Conservation (phyloP, 1,139 yeast species). For the Hyphopichia fennica region DNA sequence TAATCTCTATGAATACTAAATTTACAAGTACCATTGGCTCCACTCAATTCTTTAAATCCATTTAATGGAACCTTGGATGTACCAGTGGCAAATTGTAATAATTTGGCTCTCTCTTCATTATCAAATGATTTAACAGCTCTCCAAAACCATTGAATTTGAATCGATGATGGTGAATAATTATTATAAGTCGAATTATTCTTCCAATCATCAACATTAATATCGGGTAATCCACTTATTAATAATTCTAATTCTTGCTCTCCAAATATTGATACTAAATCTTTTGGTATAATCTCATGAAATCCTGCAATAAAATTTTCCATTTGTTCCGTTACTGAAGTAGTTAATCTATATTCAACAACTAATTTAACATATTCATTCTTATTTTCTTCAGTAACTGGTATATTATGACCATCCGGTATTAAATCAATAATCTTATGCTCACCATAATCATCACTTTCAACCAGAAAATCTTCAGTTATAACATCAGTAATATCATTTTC, state of each 20-base stretch:
- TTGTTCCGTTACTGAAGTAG: constrained; percentile 83
- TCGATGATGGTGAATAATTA: constrained; percentile 81
- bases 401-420: constrained; percentile 77
- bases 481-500: constrained; percentile 96
- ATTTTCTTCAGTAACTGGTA: constrained; percentile 87
- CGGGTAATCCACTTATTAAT: constrained; percentile 91
- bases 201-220: constrained; percentile 96
- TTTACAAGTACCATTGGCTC: constrained; percentile 83
- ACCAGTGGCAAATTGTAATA: constrained; percentile 95
- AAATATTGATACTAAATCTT: constrained; percentile 80
- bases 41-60: constrained; percentile 89
- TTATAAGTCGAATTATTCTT: constrained; percentile 78
- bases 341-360: constrained; percentile 84
- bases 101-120: constrained; percentile 88
- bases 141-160: constrained; percentile 98
- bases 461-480: constrained; percentile 92
- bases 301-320: constrained; percentile 84
- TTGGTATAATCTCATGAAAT: constrained; percentile 90
- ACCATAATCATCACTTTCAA: constrained; percentile 93
- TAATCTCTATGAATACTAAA: constrained; percentile 91
- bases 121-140: constrained; percentile 95
- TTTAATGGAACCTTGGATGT: constrained; percentile 94
- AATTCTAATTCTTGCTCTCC: constrained; percentile 96
- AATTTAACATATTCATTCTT: constrained; percentile 84
- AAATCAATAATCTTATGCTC: constrained; percentile 80